Percentiles rank a stretch among this genome's conserved stretches.
phyloP scores from a whole-genome alignment of 345 rosid genomes.

The Salix arbutifolia region DNA sequence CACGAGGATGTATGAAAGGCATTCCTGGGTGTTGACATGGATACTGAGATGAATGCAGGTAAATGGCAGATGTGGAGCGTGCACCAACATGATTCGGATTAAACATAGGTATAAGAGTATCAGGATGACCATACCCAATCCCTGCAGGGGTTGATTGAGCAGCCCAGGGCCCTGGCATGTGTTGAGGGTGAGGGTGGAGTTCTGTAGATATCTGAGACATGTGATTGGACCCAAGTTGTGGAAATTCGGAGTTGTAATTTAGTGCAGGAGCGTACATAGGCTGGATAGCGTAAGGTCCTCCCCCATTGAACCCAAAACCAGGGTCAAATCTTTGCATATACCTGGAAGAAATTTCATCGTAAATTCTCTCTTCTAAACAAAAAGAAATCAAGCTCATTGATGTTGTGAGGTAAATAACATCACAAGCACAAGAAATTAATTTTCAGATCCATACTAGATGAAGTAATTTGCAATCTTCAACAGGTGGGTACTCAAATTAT shows the following conservation, averaged over 20 bases:
- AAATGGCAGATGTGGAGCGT: slow-evolving; percentile 46
- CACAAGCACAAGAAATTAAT: not conserved
- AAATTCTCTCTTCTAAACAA: not conserved
- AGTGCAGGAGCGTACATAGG: slow-evolving; percentile 68
- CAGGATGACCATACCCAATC: slow-evolving; percentile 72
- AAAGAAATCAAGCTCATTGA: not conserved
- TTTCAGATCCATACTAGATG: not conserved
- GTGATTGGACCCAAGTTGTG: slow-evolving; percentile 63
- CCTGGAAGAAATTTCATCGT: slow-evolving; percentile 32
- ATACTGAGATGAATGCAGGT: slow-evolving; percentile 62
- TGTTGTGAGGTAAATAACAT: not conserved
- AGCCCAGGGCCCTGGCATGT: slow-evolving; percentile 52
- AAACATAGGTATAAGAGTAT: slow-evolving; percentile 56
- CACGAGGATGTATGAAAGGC: slow-evolving; percentile 54
- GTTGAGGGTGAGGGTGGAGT: slow-evolving; percentile 66
- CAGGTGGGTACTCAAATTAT: not conserved
- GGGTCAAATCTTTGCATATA: slow-evolving; percentile 79
- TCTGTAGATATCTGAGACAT: slow-evolving; percentile 60
- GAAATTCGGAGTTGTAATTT: slow-evolving; percentile 81
- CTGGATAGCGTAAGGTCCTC: slow-evolving; percentile 59
- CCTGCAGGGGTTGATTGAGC: slow-evolving; percentile 48
- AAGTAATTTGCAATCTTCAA: not conserved
- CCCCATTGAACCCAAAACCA: slow-evolving; percentile 64
- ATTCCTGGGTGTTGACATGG: slow-evolving; percentile 69
- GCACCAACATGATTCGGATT: slow-evolving; percentile 57